Evolutionary conservation across 2,329 filamentous ascomycete species (phyloP).

Genomic region (Sphaerulina musiva): DNA sequence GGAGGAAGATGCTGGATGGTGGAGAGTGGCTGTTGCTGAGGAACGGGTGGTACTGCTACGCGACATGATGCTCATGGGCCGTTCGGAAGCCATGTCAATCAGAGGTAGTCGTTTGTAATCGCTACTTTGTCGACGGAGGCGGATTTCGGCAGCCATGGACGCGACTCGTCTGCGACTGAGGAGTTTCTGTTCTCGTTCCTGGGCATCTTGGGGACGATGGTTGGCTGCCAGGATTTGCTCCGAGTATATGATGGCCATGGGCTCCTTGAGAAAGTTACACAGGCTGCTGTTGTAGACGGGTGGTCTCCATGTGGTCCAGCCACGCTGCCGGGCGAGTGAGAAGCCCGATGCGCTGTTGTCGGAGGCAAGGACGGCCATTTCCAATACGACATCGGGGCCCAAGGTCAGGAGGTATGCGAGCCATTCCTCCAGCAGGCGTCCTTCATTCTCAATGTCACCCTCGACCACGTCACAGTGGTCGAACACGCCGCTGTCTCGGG

Average conservation of each 20-base stretch:
- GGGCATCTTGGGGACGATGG: constrained; percentile 31
- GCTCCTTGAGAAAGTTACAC: constrained; percentile 54
- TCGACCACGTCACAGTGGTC: constrained; percentile 42
- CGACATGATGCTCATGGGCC: constrained; percentile 31
- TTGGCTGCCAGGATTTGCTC: constrained; percentile 38
- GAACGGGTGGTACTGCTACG: constrained; percentile 17
- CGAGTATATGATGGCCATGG: constrained; percentile 55
- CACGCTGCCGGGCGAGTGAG: constrained; percentile 46
- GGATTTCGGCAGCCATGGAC: constrained; percentile 40
- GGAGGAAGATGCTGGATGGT: not conserved
- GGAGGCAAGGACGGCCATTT: constrained; percentile 40
- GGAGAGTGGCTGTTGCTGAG: not conserved
- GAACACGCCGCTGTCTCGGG: constrained; percentile 51
- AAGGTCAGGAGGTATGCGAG: constrained; percentile 54
- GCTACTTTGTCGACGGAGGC: constrained; percentile 33
- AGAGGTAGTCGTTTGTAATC: constrained; percentile 34
- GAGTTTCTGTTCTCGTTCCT: not conserved
- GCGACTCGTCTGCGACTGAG: constrained; percentile 36
- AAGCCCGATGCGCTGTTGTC: constrained; percentile 44
- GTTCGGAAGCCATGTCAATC: constrained; percentile 36
- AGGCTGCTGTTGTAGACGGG: constrained; percentile 44
- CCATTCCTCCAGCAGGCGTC: constrained; percentile 55
- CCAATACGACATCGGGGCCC: constrained; percentile 51
- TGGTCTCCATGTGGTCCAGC: constrained; percentile 53
- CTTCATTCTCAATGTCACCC: constrained; percentile 48